Base-by-base conservation (phyloP, 441 rosid genomes). In the Syzygium malaccense region DNA sequence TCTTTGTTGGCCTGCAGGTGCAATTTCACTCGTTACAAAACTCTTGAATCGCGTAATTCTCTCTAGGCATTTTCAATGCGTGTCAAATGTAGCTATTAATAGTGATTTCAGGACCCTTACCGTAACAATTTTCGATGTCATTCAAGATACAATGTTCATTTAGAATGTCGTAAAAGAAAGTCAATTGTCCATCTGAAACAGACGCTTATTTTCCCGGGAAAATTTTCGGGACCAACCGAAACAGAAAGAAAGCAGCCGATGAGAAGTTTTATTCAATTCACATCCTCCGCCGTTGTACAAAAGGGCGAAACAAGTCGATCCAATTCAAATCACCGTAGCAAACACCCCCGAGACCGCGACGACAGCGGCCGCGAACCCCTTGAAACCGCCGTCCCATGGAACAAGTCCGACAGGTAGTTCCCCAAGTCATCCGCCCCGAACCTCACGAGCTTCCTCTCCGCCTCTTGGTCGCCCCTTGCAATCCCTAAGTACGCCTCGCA, bases 351-450 rank as follows among this genome's bases (percentile, higher is more conserved):
- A 56, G 86, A 26, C 30, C 58, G 86, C 18, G 92, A 88, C 41
- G 89, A 14, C 15, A 94, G 89, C 30, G 94, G 83, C 8, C 85
- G 90, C 49, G 89, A 85, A 87, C 85, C 88, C 51, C 55, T 88
- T 10, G 92, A 92, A 86, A 91, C 87, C 37, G 90, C 88, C 85
- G 91, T 88, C 55, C 94, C 94, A 26, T 90, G 96, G 90, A 95
- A 95, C 91, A 96, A 89, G 90, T 92, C 92, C 37, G 96, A 93
- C 89, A 96, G 91, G 92, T 91, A 92, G 87, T 93, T 95, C 90
- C 78, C 94, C 88, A 95, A 79, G 83, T 93, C 96, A 56, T 94
- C 95, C 8, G 95, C 95, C 55, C 90, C 88, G 86, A 93, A 91
- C 90, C 90, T 91, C 64, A 90, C 92, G 10, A 90, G 84, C 53